These are phyloP conservation scores for Pisolithus thermaeus DNA, from an alignment of 1,284 basidiomycete genomes.

Conservation along the genomic window DNA sequence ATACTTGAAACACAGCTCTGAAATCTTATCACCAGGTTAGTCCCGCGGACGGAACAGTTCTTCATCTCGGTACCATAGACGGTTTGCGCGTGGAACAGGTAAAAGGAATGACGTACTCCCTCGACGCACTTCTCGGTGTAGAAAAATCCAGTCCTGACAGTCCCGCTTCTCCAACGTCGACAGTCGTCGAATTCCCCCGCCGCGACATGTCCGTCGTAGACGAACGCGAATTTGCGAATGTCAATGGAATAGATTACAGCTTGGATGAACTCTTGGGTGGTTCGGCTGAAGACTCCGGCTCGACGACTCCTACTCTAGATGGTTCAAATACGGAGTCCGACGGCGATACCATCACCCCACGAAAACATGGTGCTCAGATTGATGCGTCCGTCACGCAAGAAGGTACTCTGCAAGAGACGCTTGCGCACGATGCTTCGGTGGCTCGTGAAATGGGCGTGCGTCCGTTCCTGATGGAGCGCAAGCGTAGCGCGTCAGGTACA, in stretches of 20 bases:
- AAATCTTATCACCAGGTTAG: conserved; percentile 52
- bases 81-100: conserved; percentile 91
- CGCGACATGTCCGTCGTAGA: conserved; percentile 57
- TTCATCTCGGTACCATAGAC: conserved; percentile 88
- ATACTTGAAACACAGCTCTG: too few species aligned
- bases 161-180: conserved; percentile 39
- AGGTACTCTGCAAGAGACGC: conserved; percentile 45
- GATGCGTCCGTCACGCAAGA: conserved; percentile 63
- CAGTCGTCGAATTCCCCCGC: conserved; percentile 37
- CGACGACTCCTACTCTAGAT: conserved; percentile 14
- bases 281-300: conserved; percentile 23
- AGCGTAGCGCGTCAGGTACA: conserved; percentile 39
- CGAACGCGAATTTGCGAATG: conserved; percentile 89
- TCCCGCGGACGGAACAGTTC: conserved; percentile 88
- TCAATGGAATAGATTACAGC: conserved; percentile 96
- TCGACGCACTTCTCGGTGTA: conserved; percentile 86
- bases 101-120: conserved; percentile 95
- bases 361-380: conserved; percentile 54
- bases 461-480: conserved; percentile 35
- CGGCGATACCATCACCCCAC: conserved; percentile 30
- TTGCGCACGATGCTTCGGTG: conserved; percentile 62
- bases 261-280: conserved; percentile 75
- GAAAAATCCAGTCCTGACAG: conserved; percentile 36
- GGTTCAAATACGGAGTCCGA: conserved; percentile 25
- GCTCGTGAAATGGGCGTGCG: conserved; percentile 62